These are phyloP conservation scores for Paraconiothyrium sp. DNA, from an alignment of 2,329 filamentous ascomycete species.

Conservation along the genomic window DNA sequence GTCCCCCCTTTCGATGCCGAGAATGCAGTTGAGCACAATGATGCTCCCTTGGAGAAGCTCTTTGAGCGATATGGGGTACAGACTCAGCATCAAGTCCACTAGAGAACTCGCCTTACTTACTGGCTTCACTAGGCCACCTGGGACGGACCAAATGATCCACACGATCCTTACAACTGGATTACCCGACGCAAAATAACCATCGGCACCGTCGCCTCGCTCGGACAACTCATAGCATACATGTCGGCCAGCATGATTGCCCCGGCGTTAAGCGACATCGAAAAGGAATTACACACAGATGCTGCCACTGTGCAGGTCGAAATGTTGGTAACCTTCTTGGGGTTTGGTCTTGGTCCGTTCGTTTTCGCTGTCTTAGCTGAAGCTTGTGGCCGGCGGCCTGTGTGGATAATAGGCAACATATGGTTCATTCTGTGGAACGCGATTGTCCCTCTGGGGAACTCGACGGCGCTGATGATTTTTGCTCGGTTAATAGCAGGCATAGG, in stretches of 20 bases:
- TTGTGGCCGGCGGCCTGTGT: slow-evolving; percentile 19
- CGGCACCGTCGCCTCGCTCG: slow-evolving; percentile 19
- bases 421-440: slow-evolving; percentile 28
- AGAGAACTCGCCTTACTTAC: neutral
- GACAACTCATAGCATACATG: slow-evolving; percentile 28
- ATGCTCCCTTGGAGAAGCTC: neutral
- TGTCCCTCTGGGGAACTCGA: slow-evolving; percentile 15
- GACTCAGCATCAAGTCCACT: neutral
- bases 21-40: neutral
- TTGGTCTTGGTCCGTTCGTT: slow-evolving; percentile 24
- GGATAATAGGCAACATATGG: slow-evolving; percentile 4
- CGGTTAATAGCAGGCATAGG: slow-evolving; percentile 24
- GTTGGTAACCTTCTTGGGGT: slow-evolving; percentile 25
- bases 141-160: slow-evolving; percentile 34
- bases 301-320: slow-evolving; percentile 23
- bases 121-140: slow-evolving; percentile 17
- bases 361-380: slow-evolving; percentile 22
- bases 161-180: slow-evolving; percentile 48
- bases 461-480: slow-evolving; percentile 21
- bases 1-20: neutral
- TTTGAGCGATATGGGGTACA: neutral
- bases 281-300: slow-evolving; percentile 21
- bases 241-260: slow-evolving; percentile 27
- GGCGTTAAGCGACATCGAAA: slow-evolving; percentile 20
- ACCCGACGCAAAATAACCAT: slow-evolving; percentile 29